phyloP scores from a whole-genome alignment of 331 rosid genomes.

The Quercus lobata region DNA sequence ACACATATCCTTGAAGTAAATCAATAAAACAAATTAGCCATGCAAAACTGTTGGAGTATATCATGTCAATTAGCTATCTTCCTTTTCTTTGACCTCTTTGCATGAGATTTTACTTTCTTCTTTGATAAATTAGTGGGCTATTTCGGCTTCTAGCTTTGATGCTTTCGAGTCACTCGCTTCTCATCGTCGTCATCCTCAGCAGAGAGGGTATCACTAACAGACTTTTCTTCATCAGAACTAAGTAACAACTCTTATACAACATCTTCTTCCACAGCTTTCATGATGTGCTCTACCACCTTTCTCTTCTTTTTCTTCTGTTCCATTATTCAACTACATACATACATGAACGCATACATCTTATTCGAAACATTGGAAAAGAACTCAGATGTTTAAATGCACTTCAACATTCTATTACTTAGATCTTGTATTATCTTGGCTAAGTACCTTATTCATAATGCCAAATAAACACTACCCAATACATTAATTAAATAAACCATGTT shows the following conservation, averaged over 20 bases:
- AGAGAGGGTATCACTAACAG: slow-evolving; percentile 17
- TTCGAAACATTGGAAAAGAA: too few relatives aligned
- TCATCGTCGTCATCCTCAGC: slow-evolving; percentile 31
- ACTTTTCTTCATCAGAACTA: slow-evolving; percentile 72
- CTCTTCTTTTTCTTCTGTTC: slow-evolving; percentile 50
- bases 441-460: too few relatives aligned
- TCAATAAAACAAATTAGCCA: neutral
- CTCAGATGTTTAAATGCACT: too few relatives aligned
- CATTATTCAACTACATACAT: too few relatives aligned
- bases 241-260: slow-evolving; percentile 78
- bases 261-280: slow-evolving; percentile 60
- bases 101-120: slow-evolving; percentile 31
- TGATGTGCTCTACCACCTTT: slow-evolving; percentile 25
- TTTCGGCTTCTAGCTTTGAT: slow-evolving; percentile 34
- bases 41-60: neutral
- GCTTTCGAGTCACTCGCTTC: slow-evolving; percentile 24
- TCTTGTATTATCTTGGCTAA: too few relatives aligned
- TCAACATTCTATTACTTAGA: too few relatives aligned
- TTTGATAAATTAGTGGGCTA: slow-evolving; percentile 14
- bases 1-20: neutral
- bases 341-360: too few relatives aligned
- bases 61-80: slow-evolving; percentile 6
- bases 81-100: slow-evolving; percentile 35
- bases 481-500: too few relatives aligned
- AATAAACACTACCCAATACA: too few relatives aligned